These are phyloP conservation scores for Steccherinum ochraceum DNA, from an alignment of 768 basidiomycete genomes.

Conservation along the genomic window DNA sequence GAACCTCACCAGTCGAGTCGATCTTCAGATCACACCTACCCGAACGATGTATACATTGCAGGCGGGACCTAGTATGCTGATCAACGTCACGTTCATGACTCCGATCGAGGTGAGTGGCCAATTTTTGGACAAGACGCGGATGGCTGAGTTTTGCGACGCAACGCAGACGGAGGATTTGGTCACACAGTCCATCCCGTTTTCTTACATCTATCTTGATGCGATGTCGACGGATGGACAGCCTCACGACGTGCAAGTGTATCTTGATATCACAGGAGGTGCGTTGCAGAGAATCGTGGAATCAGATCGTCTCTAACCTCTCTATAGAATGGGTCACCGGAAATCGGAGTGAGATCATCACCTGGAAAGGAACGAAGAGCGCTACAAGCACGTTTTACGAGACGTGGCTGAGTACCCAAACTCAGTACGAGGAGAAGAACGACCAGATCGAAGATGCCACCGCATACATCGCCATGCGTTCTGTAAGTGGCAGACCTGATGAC, in stretches of 20 bases:
- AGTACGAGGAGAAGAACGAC: constrained; percentile 5
- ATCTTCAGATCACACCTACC: constrained; percentile 28
- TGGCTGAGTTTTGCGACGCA: neutral
- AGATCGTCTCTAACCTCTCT: too few species aligned
- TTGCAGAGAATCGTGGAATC: too few species aligned
- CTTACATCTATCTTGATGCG: constrained; percentile 27
- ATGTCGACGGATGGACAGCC: constrained; percentile 25
- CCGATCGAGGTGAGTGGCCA: constrained; percentile 52
- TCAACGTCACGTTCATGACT: constrained; percentile 57
- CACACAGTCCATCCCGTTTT: constrained; percentile 53
- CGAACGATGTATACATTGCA: constrained; percentile 25
- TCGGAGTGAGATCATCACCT: constrained; percentile 1
- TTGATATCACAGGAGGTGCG: constrained; percentile 33
- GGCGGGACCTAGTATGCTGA: constrained; percentile 36
- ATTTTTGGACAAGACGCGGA: neutral
- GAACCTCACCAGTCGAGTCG: constrained; percentile 21
- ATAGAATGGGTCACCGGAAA: constrained; percentile 18
- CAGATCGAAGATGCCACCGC: constrained; percentile 14
- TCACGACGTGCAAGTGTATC: constrained; percentile 30
- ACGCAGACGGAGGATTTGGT: constrained; percentile 48
- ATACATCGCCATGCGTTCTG: constrained; percentile 12
- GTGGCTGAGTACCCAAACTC: neutral
- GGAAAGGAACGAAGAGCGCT: neutral
- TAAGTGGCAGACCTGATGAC: constrained; percentile 7
- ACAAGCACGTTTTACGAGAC: constrained; percentile 9